phyloP scores from a whole-genome alignment of 2,329 filamentous ascomycete genomes.

The Cladosporium sp. region DNA sequence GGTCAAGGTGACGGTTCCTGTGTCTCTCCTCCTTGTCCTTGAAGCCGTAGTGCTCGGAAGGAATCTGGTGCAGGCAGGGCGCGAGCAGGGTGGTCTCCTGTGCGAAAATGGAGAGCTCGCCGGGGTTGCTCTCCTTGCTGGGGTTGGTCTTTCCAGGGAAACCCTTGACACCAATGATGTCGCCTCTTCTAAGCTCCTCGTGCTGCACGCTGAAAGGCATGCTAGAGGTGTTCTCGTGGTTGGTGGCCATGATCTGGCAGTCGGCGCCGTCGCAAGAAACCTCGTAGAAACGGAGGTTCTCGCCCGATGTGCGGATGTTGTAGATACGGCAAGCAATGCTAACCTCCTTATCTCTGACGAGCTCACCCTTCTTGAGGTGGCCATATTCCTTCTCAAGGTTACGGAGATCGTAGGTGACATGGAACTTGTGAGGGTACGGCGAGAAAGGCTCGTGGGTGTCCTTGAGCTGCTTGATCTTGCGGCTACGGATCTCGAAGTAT shows the following conservation, averaged over 20 bases:
- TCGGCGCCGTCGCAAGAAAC: slow-evolving; percentile 67
- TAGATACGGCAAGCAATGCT: slow-evolving; percentile 81
- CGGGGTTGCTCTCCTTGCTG: slow-evolving; percentile 63
- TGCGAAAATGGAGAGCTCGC: slow-evolving; percentile 91
- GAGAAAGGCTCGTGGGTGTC: slow-evolving; percentile 63
- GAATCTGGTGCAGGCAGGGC: slow-evolving; percentile 85
- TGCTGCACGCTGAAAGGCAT: slow-evolving; percentile 81
- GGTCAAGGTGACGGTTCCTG: slow-evolving; percentile 87
- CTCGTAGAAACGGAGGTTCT: slow-evolving; percentile 90
- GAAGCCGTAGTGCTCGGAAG: slow-evolving; percentile 87
- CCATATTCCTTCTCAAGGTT: slow-evolving; percentile 74
- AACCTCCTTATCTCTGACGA: slow-evolving; percentile 66
- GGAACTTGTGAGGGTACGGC: slow-evolving; percentile 91
- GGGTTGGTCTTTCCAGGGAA: slow-evolving; percentile 81
- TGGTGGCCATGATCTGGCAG: slow-evolving; percentile 88
- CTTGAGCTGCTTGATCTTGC: slow-evolving; percentile 69
- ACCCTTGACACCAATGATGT: slow-evolving; percentile 83
- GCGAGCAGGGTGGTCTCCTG: slow-evolving; percentile 78
- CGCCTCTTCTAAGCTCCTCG: slow-evolving; percentile 79
- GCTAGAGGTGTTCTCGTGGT: slow-evolving; percentile 65
- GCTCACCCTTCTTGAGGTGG: slow-evolving; percentile 81
- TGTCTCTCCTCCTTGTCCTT: slow-evolving; percentile 91
- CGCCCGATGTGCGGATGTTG: slow-evolving; percentile 73
- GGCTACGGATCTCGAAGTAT: slow-evolving; percentile 96
- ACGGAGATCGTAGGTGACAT: slow-evolving; percentile 73